Evolutionary conservation across 2,329 filamentous ascomycete species (phyloP), one percentile per base, ranked within the genome.

Genomic region (Sarocladiaceae sp.): DNA sequence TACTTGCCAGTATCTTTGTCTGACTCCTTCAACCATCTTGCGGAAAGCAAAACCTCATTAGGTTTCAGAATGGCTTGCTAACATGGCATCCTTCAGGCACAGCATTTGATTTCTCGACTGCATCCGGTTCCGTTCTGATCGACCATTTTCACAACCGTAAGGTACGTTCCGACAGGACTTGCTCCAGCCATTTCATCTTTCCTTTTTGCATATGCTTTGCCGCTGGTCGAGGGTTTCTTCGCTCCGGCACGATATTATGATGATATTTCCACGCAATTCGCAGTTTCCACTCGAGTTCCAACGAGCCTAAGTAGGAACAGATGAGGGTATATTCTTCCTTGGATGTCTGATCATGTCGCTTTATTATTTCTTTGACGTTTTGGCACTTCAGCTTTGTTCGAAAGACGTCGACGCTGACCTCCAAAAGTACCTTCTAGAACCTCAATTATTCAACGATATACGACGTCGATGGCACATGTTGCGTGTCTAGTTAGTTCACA

Each of bases 1-100:
- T 89, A 89, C 85, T 89, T 86, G 85, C 85, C 85, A 90, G 85
- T 89, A 89, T 83, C 73, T 70, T 76, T 81, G 81, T 86, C 85
- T 88, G 85, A 88, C 57, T 57, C 46, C 51, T 51, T 54, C 45
- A 52, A 41, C 39, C 45, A 51, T 37, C 41, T 18, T 41, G 37
- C 37, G 37, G 18, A 27, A 41, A 41, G 26, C 23, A 41, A 24
- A 29, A 27, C 29, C 24, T 19, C 16, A 15, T 19, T 41, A 4
- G 6, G 15, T 15, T 31, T 34, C 32, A 45, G 10, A 3, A 11
- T 19, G 44, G 21, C 12, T 51, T 48, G 53, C 50, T 57, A 55
- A 57, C 48, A 37, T 27, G 32, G 13, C 45, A 47, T 46, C 44
- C n/a, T n/a, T 44, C 47, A 46, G 26, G 31, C 26, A 35, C n/a